Conservation (phyloP, 768 basidiomycete genomes). For the Coprinopsis cinerea region DNA sequence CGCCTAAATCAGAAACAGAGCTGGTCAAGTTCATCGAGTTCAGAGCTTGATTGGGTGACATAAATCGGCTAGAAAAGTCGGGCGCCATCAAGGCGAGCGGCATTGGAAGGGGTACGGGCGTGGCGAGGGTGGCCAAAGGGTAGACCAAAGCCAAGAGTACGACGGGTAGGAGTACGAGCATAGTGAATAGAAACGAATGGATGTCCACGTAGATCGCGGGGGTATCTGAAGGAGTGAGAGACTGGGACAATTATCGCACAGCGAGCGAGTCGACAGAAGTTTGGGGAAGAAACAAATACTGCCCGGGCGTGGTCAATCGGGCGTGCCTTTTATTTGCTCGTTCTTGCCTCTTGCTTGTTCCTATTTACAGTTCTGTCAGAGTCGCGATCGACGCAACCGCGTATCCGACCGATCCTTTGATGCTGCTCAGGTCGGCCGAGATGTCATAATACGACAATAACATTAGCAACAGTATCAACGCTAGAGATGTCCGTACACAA, state of each 20-base stretch:
- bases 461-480: too few relatives aligned
- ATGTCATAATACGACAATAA: too few relatives aligned
- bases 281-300: constrained; percentile 10
- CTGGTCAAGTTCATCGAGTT: constrained; percentile 5
- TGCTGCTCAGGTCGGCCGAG: too few relatives aligned
- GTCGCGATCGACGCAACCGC: too few relatives aligned
- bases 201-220: constrained; percentile 13
- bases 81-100: constrained; percentile 22
- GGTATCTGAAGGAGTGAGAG: constrained; percentile 6
- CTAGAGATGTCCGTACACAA: too few relatives aligned
- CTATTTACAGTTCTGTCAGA: constrained; percentile 6
- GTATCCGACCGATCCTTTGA: too few relatives aligned
- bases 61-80: constrained; percentile 23
- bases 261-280: constrained; percentile 21
- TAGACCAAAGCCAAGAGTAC: constrained; percentile 31
- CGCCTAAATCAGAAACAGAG: neutral
- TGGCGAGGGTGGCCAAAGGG: constrained; percentile 26
- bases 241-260: constrained; percentile 20
- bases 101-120: constrained; percentile 32
- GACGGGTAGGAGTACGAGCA: constrained; percentile 32
- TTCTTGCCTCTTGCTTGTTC: neutral
- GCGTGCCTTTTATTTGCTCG: constrained; percentile 7
- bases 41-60: constrained; percentile 8
- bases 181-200: constrained; percentile 22
- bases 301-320: constrained; percentile 5